Evolutionary conservation across 164 flowering plant species (phyloP).

Genomic region (Magnolia sinica): DNA sequence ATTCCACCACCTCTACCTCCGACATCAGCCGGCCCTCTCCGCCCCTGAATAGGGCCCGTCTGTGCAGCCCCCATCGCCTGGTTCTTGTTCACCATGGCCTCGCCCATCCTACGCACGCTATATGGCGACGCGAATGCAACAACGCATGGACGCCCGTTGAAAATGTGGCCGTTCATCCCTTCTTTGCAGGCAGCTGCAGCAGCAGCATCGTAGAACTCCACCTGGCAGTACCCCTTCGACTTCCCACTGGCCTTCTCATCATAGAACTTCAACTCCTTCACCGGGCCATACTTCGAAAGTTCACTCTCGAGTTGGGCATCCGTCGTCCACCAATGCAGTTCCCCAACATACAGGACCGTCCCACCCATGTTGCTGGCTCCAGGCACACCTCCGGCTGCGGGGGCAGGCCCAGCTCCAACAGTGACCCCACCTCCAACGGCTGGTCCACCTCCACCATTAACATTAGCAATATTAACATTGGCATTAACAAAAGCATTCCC

Average conservation of each 20-base stretch:
- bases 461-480: slow-evolving; percentile 5
- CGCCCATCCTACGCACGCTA: slow-evolving; percentile 77
- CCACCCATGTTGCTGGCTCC: slow-evolving; percentile 26
- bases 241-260: slow-evolving; percentile 92
- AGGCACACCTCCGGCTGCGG: slow-evolving; percentile 31
- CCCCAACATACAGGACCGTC: slow-evolving; percentile 76
- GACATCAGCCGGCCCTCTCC: slow-evolving; percentile 48
- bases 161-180: slow-evolving; percentile 81
- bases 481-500: slow-evolving; percentile 7
- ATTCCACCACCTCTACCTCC: slow-evolving; percentile 41
- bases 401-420: slow-evolving; percentile 20
- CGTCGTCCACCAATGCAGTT: slow-evolving; percentile 95
- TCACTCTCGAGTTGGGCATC: slow-evolving; percentile 77
- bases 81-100: slow-evolving; percentile 66
- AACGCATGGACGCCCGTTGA: slow-evolving; percentile 84
- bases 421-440: slow-evolving; percentile 10
- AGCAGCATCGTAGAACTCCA: slow-evolving; percentile 70
- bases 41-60: slow-evolving; percentile 27
- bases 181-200: slow-evolving; percentile 80
- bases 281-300: slow-evolving; percentile 67
- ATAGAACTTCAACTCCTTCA: slow-evolving; percentile 79
- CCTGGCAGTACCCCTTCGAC: slow-evolving; percentile 87
- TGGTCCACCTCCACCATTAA: slow-evolving; percentile 13
- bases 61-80: slow-evolving; percentile 40
- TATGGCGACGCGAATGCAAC: slow-evolving; percentile 77